Evolutionary conservation across 2,329 filamentous ascomycete genomes (phyloP), one percentile per base, ranked within the genome.

Genomic region (Aureobasidium zeae): DNA sequence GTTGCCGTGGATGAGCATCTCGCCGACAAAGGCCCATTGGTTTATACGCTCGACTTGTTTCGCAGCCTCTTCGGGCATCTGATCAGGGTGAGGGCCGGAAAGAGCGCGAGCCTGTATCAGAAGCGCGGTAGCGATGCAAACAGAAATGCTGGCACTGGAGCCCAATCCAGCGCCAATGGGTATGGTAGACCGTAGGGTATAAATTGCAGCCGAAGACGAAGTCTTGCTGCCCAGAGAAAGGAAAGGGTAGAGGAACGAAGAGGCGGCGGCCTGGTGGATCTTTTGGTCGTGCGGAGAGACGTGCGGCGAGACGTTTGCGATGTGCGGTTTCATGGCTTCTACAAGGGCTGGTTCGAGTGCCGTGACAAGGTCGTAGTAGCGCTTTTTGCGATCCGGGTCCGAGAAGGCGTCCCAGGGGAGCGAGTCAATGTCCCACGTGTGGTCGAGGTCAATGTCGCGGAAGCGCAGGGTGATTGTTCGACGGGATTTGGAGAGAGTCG

Each of bases 1-100:
- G 57, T 94, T 96, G 26, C 89, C 91, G 59, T 98, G 91, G 50
- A 96, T 95, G 64, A 87, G 91, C 78, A 96, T 83, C 63, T 98
- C 91, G 17, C 83, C 83, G 1, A 98, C 91, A 63, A 95, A 96
- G 0, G 91, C 88, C 91, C 93, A 98, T 49, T 84, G 77, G 63
- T 98, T 98, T 66, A 98, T 95, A 51, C 89, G 79, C 66, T 96
- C 88, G 21, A 96, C 75, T 60, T 98, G 89, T 31, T 87, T 65
- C 48, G 84, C 79, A n/a, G 86, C 86, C 65, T 98, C 91, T 44
- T 86, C 80, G 1, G 79, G 66, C 3, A 87, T 86, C 62, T 96
- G 89, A 55, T 96, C 89, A 0, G 85, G 84, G 59, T 96, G 89
- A 1, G 91, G 91, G 0, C 87, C 87, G 1, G 86, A 83, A 5